A percentile compares a stretch with the other conserved stretches of the same genome.
These are phyloP conservation scores for Yamadazyma blattariae DNA, from an alignment of 1,139 yeast species.

Conservation along the genomic window DNA sequence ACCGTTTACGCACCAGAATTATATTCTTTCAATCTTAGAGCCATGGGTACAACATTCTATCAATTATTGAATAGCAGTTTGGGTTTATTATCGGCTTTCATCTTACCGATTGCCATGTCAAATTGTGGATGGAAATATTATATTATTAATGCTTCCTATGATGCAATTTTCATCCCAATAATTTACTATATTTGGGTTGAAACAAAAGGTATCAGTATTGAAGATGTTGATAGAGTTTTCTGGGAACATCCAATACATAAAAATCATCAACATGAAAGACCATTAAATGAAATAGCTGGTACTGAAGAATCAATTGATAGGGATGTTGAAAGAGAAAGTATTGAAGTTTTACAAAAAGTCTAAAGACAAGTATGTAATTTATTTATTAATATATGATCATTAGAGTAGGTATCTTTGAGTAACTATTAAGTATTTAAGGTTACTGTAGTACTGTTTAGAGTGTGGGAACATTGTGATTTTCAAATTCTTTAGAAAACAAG, in stretches of 20 bases:
- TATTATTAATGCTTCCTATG: constrained; percentile 14
- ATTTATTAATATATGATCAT: not conserved
- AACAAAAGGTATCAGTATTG: constrained; percentile 12
- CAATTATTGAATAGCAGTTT: constrained; percentile 8
- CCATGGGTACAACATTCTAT: constrained; percentile 10
- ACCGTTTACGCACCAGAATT: constrained; percentile 14
- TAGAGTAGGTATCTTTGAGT: too few relatives aligned
- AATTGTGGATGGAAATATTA: constrained; percentile 14
- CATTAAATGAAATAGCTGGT: too few relatives aligned
- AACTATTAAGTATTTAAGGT: too few relatives aligned
- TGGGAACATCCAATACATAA: constrained; percentile 3
- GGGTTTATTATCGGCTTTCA: constrained; percentile 12
- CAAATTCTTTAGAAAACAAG: too few relatives aligned
- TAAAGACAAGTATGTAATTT: too few relatives aligned
- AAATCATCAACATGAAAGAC: too few relatives aligned
- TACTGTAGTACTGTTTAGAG: too few relatives aligned
- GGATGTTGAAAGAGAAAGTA: constrained; percentile 2
- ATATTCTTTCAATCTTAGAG: constrained; percentile 13
- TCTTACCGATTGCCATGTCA: constrained; percentile 14
- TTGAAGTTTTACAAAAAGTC: constrained; percentile 2
- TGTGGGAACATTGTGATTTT: too few relatives aligned
- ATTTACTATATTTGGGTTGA: constrained; percentile 15
- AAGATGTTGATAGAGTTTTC: constrained; percentile 8
- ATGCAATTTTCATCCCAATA: constrained; percentile 11
- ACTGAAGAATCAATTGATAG: not conserved